A percentile compares a stretch with the other conserved stretches of the same genome.
Conservation (phyloP, 306 rosid genomes). For the Alnus glutinosa region DNA sequence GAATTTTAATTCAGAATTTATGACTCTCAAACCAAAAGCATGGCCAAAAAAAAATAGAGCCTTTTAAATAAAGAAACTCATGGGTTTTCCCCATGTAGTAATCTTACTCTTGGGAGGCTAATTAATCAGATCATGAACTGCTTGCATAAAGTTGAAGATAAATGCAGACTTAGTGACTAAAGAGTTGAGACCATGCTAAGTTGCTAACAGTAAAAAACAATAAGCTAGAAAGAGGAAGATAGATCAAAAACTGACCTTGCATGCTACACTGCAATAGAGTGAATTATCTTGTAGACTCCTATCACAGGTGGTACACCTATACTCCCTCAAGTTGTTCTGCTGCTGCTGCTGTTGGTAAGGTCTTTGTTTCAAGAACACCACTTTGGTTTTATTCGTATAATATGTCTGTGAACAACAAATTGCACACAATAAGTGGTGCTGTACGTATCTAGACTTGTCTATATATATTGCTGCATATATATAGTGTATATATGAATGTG, state of each 20-base stretch:
- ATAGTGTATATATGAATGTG: too few species aligned
- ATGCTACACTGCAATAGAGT: conserved; percentile 34
- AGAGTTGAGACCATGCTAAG: background rate
- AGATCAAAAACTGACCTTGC: conserved; percentile 26
- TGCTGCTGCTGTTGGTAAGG: conserved; percentile 8
- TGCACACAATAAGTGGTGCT: background rate
- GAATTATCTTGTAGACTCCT: conserved; percentile 33
- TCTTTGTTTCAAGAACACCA: conserved; percentile 35
- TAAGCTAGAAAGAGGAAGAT: background rate
- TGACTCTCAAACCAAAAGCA: too few species aligned
- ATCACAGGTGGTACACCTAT: conserved; percentile 23
- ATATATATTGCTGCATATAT: too few species aligned
- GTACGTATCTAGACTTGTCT: background rate
- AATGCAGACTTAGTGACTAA: background rate
- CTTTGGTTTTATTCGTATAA: conserved; percentile 35
- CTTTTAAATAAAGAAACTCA: too few species aligned
- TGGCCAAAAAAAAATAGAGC: too few species aligned
- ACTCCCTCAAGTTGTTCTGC: conserved; percentile 7
- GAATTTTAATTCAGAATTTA: too few species aligned
- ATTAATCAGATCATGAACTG: too few species aligned
- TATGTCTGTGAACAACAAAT: conserved; percentile 25
- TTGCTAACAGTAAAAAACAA: background rate
- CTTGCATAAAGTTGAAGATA: too few species aligned
- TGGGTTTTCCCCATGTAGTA: too few species aligned
- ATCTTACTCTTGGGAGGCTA: too few species aligned